Conservation (phyloP, 1,139 yeast species). For the Kluyveromyces sp. region DNA sequence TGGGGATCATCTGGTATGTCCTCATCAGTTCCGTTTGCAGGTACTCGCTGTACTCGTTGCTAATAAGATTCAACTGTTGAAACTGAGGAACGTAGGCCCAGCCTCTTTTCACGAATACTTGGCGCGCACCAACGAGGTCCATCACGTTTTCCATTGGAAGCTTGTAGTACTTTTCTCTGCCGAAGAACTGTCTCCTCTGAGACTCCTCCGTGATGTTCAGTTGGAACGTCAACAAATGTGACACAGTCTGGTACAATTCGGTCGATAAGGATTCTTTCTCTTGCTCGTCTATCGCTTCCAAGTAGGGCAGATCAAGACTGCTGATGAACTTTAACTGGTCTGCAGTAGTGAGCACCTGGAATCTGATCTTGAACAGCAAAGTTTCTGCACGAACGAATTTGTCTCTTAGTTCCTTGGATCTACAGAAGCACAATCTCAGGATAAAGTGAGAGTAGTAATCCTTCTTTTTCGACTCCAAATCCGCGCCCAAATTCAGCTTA, state of each 20-base stretch:
- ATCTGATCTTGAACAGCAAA: conserved; percentile 66
- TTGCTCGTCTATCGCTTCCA: conserved; percentile 60
- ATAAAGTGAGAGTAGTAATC: conserved; percentile 92
- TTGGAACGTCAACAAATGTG: conserved; percentile 30
- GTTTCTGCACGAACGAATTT: conserved; percentile 76
- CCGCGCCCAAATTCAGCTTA: conserved; percentile 52
- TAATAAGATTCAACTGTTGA: conserved; percentile 63
- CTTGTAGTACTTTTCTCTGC: conserved; percentile 61
- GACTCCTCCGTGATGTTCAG: conserved; percentile 32
- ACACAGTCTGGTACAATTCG: conserved; percentile 46
- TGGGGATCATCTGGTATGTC: conserved; percentile 74
- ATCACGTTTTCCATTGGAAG: conserved; percentile 83
- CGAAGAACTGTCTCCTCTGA: conserved; percentile 35
- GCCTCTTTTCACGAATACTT: conserved; percentile 60
- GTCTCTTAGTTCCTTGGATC: conserved; percentile 76
- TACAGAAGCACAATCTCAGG: conserved; percentile 79
- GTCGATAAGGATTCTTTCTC: conserved; percentile 51
- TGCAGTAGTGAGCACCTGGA: conserved; percentile 50
- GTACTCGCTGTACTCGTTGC: conserved; percentile 55
- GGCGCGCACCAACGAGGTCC: conserved; percentile 63
- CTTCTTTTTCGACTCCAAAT: conserved; percentile 59
- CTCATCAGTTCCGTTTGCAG: conserved; percentile 49
- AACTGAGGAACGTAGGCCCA: conserved; percentile 80
- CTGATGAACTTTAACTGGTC: conserved; percentile 70
- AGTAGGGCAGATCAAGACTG: conserved; percentile 48